Evolutionary conservation across 768 basidiomycete species (phyloP), one percentile per base, ranked within the genome.

Genomic region (Leccinum rimulosum): DNA sequence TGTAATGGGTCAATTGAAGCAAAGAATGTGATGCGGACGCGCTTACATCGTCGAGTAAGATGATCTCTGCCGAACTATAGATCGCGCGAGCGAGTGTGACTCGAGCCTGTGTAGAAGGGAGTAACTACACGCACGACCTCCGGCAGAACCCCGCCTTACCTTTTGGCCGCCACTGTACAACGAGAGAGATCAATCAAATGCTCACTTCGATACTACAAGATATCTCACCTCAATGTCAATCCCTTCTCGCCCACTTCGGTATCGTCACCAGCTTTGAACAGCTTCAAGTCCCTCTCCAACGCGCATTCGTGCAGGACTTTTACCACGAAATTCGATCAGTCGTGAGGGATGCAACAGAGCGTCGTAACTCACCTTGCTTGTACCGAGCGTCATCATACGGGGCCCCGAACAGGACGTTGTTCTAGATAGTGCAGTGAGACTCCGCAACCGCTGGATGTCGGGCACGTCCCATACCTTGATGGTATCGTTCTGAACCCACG

Each of bases 401-500:
- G 4, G 50, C 35, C 10, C 55, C 50, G 8, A 56, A 56, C 6
- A 56, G 9, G 28, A 56, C 52, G 19, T 53, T 56, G 14, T 56
- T 56, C 55, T 56, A 38, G 50, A 17, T 12, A 52, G 19, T 3
- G 31, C 1, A n/a, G 7, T 28, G 12, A 6, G 22, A 14, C 6
- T 43, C 25, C n/a, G 3, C 9, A 12, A 19, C n/a, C 6, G 33
- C 2, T 31, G 4, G 6, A 51, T 19, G 11, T 25, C 22, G 22
- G 3, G 7, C 15, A 27, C 6, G 5, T 22, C 17, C 27, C 31
- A n/a, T 14, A 54, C 55, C 35, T 54, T 56, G 50, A 53, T 56
- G 50, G 55, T 56, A 10, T 56, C 55, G n/a, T 54, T 56, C 27
- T 56, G 55, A 30, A 56, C 36, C 55, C 55, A 56, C 3, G 55